These are phyloP conservation scores for Vickermania spadyakhi DNA, from an alignment of 208 protist genomes.

Conservation along the genomic window DNA sequence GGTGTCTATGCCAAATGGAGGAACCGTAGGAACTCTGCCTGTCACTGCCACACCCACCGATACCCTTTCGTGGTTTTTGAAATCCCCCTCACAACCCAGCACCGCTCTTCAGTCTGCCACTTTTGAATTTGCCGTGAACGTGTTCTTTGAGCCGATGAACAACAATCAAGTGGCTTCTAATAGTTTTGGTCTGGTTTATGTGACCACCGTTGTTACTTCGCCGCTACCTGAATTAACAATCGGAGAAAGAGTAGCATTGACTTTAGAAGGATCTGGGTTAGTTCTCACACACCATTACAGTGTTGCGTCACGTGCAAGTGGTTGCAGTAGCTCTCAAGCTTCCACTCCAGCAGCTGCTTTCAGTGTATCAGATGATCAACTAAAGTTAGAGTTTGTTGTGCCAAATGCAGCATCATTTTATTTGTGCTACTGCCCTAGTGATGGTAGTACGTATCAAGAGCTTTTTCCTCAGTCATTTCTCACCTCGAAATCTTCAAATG, in stretches of 20 bases:
- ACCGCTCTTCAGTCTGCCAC: background rate
- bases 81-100: background rate
- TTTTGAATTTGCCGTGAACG: constrained; percentile 20
- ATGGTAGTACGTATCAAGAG: background rate
- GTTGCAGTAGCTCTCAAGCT: background rate
- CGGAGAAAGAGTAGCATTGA: constrained; percentile 15
- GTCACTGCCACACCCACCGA: background rate
- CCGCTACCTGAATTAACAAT: constrained; percentile 4
- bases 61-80: background rate
- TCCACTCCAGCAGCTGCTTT: background rate
- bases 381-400: background rate
- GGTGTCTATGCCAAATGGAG: constrained; percentile 47
- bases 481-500: background rate
- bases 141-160: constrained; percentile 13
- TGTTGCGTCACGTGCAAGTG: background rate
- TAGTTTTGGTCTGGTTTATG: constrained; percentile 47
- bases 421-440: background rate
- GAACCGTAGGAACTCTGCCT: constrained; percentile 8
- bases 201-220: constrained; percentile 13
- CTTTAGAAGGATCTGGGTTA: constrained; percentile 1
- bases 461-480: background rate
- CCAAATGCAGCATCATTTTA: background rate
- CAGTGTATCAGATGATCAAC: background rate
- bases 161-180: constrained; percentile 8
- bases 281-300: background rate